A percentile compares a stretch with the other conserved stretches of the same genome.
These are phyloP conservation scores for Physaria fendleri DNA, from an alignment of 345 rosid genomes.

Conservation along the genomic window DNA sequence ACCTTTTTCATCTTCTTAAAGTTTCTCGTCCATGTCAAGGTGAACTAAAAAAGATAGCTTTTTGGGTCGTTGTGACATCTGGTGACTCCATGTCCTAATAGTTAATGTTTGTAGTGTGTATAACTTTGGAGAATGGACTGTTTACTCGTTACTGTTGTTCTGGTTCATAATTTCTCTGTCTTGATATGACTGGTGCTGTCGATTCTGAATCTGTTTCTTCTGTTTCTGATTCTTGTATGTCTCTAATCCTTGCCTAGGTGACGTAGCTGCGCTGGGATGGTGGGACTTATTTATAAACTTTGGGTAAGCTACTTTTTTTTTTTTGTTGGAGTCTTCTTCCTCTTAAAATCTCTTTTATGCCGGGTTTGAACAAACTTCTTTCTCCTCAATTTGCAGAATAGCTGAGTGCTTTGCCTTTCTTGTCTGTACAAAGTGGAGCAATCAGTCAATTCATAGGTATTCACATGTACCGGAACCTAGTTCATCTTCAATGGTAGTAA, in stretches of 20 bases:
- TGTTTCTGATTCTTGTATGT: conserved; percentile 6
- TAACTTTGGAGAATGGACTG: neutral
- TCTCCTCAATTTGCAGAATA: conserved; percentile 43
- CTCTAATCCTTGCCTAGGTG: conserved; percentile 44
- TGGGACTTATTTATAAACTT: conserved; percentile 91
- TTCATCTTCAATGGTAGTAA: conserved; percentile 44
- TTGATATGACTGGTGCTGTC: neutral
- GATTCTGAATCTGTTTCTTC: neutral
- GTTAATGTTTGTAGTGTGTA: neutral
- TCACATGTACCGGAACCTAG: conserved; percentile 44
- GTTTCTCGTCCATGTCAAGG: neutral
- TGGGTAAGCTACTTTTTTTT: conserved; percentile 43
- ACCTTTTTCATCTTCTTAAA: neutral
- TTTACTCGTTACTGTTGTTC: neutral
- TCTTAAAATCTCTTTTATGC: neutral
- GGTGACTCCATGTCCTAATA: neutral
- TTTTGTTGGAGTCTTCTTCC: neutral
- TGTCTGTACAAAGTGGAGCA: conserved; percentile 82
- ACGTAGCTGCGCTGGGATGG: conserved; percentile 80
- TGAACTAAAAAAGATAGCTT: neutral
- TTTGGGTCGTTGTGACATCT: neutral
- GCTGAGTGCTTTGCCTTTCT: conserved; percentile 95
- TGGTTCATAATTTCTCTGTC: neutral
- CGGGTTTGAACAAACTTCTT: neutral
- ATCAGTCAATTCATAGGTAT: conserved; percentile 78